A percentile compares a stretch with the other conserved stretches of the same genome.
Conservation (phyloP, 1,284 basidiomycete genomes). For the Schizopora paradoxa region DNA sequence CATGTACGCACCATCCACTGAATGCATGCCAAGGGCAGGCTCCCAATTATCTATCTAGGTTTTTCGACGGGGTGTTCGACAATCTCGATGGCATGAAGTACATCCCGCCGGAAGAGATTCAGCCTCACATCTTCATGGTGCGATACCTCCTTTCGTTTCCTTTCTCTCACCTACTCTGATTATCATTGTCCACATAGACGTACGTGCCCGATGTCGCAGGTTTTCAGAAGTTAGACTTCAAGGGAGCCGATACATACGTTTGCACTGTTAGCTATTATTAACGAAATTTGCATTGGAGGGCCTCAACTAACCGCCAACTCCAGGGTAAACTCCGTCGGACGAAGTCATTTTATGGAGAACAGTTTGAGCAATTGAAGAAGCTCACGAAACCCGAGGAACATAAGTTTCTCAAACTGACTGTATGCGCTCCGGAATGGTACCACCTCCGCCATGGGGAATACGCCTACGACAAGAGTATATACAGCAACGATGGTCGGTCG, state of each 20-base stretch:
- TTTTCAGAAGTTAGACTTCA: constrained; percentile 33
- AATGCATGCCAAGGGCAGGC: constrained; percentile 1
- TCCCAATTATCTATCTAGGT: constrained; percentile 45
- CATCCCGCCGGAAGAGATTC: constrained; percentile 43
- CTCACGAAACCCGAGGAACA: constrained; percentile 48
- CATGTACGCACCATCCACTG: too few relatives aligned
- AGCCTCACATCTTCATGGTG: constrained; percentile 35
- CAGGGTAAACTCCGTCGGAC: constrained; percentile 60
- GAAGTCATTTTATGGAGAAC: constrained; percentile 57
- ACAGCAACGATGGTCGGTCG: constrained; percentile 50
- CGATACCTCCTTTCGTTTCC: not conserved
- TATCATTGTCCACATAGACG: constrained; percentile 21
- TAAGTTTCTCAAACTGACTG: constrained; percentile 66
- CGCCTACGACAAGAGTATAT: constrained; percentile 56
- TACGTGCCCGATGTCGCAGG: constrained; percentile 40
- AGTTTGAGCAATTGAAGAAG: constrained; percentile 54
- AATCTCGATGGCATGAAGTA: constrained; percentile 59
- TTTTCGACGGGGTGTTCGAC: constrained; percentile 58
- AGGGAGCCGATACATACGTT: constrained; percentile 25
- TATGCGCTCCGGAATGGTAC: constrained; percentile 74
- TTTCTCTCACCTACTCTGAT: not conserved
- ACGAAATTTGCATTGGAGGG: not conserved
- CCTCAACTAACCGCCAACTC: not conserved
- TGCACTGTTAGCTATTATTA: constrained; percentile 18
- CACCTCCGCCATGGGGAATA: constrained; percentile 63